Conservation (phyloP, 2,329 filamentous ascomycete genomes). For the Trichoderma sp. region DNA sequence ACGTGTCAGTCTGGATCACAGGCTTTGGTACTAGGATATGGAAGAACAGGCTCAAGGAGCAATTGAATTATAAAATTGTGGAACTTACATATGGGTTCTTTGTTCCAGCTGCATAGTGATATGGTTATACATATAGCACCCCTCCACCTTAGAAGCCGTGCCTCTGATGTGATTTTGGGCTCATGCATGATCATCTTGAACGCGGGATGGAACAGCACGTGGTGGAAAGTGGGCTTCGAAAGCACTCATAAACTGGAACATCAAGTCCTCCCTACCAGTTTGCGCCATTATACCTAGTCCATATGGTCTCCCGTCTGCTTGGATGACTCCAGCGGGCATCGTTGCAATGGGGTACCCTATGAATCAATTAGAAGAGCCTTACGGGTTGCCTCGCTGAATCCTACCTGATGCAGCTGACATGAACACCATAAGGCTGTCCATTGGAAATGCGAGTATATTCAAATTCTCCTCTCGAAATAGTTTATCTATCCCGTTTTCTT, state of each 20-base stretch:
- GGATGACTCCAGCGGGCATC: neutral
- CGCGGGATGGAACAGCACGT: neutral
- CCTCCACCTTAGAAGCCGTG: neutral
- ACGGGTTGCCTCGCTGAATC: neutral
- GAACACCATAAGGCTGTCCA: neutral
- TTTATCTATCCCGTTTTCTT: neutral
- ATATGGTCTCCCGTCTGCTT: neutral
- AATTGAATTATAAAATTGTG: too few species aligned
- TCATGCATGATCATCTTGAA: neutral
- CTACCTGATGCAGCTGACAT: neutral
- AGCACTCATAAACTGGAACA: neutral
- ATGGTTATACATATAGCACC: neutral
- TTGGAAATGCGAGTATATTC: neutral
- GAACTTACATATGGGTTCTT: too few species aligned
- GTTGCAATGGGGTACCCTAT: neutral
- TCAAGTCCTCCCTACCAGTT: neutral
- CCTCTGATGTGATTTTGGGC: neutral
- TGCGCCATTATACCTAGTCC: neutral
- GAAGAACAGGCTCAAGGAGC: too few species aligned
- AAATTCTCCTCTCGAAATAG: neutral
- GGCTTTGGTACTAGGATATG: too few species aligned
- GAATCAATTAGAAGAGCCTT: neutral
- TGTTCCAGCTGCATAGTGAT: neutral
- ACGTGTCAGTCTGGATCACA: too few species aligned
- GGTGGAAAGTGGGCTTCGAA: neutral